These are phyloP conservation scores for Veloporphyrellus conicus DNA, from an alignment of 1,284 basidiomycete genomes.

Conservation along the genomic window DNA sequence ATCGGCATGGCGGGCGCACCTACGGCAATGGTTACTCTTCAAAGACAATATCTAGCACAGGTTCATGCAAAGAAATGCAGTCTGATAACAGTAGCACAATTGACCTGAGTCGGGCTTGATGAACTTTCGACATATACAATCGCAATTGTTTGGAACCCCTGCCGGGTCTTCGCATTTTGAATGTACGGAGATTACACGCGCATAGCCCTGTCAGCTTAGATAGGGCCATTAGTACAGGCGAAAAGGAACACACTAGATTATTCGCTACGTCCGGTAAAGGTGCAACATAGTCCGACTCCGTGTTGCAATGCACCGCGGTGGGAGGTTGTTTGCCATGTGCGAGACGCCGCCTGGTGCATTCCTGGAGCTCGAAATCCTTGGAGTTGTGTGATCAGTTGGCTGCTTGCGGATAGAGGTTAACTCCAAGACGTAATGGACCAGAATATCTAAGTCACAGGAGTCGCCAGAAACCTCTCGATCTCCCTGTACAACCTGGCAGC, in stretches of 20 bases:
- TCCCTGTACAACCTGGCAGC: no score
- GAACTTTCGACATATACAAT: not conserved
- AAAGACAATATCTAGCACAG: constrained; percentile 14
- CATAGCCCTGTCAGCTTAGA: constrained; percentile 14
- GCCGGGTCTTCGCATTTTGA: constrained; percentile 4
- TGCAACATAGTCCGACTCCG: not conserved
- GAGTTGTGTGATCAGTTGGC: no score
- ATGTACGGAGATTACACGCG: constrained; percentile 22
- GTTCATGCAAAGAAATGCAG: constrained; percentile 13
- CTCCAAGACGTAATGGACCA: no score
- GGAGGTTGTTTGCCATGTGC: no score
- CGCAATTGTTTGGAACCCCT: not conserved
- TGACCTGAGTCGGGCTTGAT: not conserved
- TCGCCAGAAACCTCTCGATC: no score
- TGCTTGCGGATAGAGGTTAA: no score
- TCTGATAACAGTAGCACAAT: constrained; percentile 2
- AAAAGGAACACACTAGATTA: constrained; percentile 6
- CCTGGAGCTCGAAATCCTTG: no score
- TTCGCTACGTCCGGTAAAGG: constrained; percentile 4
- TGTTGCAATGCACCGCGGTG: not conserved
- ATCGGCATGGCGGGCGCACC: constrained; percentile 17
- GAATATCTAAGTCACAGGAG: no score
- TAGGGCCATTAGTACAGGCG: constrained; percentile 6
- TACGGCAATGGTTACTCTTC: constrained; percentile 1
- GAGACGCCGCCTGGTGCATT: no score